Evolutionary conservation across 371 early-diverging fungal species (phyloP).

Genomic region (Apophysomyces sp.): DNA sequence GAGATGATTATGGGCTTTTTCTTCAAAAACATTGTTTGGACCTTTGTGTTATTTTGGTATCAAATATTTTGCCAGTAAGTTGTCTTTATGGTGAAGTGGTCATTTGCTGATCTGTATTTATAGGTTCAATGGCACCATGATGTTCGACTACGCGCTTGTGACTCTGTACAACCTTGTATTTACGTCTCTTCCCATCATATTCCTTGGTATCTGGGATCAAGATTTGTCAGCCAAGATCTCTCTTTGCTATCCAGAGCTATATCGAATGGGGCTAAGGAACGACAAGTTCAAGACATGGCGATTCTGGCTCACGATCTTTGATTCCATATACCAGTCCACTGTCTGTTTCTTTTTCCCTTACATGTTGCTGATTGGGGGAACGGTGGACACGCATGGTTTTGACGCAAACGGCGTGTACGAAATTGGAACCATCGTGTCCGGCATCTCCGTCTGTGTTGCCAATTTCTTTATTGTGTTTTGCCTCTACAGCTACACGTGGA

Average conservation of each 20-base stretch:
- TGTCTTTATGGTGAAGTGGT: neutral
- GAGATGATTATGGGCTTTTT: slow-evolving; percentile 79
- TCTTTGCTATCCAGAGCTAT: slow-evolving; percentile 82
- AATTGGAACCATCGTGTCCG: slow-evolving; percentile 78
- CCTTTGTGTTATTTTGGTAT: slow-evolving; percentile 78
- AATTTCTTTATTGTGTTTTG: slow-evolving; percentile 82
- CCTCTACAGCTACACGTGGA: slow-evolving; percentile 77
- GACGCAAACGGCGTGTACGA: slow-evolving; percentile 66
- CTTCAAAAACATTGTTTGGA: slow-evolving; percentile 82
- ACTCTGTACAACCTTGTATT: slow-evolving; percentile 76
- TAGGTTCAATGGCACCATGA: slow-evolving; percentile 48
- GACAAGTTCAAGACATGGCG: slow-evolving; percentile 77
- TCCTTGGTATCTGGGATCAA: slow-evolving; percentile 90
- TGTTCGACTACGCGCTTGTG: slow-evolving; percentile 81
- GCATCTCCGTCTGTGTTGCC: slow-evolving; percentile 70
- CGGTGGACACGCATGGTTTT: slow-evolving; percentile 50
- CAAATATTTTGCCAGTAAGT: slow-evolving; percentile 74
- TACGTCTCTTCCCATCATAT: slow-evolving; percentile 67
- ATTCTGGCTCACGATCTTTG: slow-evolving; percentile 82
- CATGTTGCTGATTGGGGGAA: slow-evolving; percentile 47
- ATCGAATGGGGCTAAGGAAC: slow-evolving; percentile 83
- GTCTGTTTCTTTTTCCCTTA: slow-evolving; percentile 79
- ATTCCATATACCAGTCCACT: slow-evolving; percentile 87
- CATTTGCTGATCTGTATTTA: neutral
- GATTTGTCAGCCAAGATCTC: slow-evolving; percentile 77